phyloP scores from a whole-genome alignment of 768 basidiomycete genomes.

The Pleurotus cornucopiae region DNA sequence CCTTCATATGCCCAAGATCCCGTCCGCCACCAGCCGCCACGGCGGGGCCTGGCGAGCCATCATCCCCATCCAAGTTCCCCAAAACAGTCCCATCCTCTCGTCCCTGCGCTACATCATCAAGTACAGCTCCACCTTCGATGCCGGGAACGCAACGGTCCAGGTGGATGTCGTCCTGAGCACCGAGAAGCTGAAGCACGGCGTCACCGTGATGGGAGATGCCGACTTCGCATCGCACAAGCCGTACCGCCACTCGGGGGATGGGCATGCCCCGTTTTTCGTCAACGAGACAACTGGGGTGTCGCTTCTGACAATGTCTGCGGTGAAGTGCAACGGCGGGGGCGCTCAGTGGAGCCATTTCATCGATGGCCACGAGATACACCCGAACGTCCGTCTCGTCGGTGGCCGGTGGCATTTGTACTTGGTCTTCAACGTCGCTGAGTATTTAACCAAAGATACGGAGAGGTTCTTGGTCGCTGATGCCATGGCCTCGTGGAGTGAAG shows the following conservation, averaged over 20 bases:
- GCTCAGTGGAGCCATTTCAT: slow-evolving; percentile 18
- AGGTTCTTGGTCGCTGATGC: slow-evolving; percentile 15
- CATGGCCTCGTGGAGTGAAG: slow-evolving; percentile 13
- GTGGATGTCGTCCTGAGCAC: slow-evolving; percentile 15
- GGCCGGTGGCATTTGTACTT: slow-evolving; percentile 12
- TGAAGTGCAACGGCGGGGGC: slow-evolving; percentile 16
- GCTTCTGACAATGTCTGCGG: slow-evolving; percentile 13
- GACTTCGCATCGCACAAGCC: too few relatives aligned
- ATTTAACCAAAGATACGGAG: slow-evolving; percentile 12
- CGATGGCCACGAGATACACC: slow-evolving; percentile 13
- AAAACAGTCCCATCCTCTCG: slow-evolving; percentile 14
- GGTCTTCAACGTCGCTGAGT: slow-evolving; percentile 16
- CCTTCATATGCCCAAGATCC: neutral
- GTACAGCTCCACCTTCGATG: slow-evolving; percentile 16
- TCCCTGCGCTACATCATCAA: slow-evolving; percentile 17
- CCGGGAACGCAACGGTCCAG: slow-evolving; percentile 18
- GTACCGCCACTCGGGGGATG: neutral
- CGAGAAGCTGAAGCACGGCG: slow-evolving; percentile 1
- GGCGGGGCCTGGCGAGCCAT: slow-evolving; percentile 12
- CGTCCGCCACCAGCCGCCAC: neutral
- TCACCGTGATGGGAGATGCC: neutral
- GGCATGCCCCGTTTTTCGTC: slow-evolving; percentile 14
- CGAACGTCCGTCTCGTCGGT: slow-evolving; percentile 14
- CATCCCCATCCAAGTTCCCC: slow-evolving; percentile 9
- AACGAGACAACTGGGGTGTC: slow-evolving; percentile 11